Evolutionary conservation across 1,284 basidiomycete species (phyloP).

Genomic region (Takashimella tepidaria): DNA sequence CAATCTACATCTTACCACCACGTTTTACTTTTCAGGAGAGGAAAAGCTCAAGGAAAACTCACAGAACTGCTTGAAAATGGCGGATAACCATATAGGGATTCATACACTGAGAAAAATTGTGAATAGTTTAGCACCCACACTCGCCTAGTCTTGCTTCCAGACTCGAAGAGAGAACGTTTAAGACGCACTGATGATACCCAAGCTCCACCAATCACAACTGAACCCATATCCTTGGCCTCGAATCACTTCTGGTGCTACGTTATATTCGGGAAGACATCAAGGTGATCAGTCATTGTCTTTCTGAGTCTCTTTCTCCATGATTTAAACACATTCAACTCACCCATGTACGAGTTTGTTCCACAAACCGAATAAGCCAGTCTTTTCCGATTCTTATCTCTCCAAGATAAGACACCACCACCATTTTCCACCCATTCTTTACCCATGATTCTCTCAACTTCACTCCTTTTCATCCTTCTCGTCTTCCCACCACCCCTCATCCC

Average conservation of each 20-base stretch:
- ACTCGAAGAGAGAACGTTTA: too few relatives aligned
- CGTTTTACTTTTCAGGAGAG: too few relatives aligned
- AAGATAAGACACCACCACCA: constrained; percentile 48
- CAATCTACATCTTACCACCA: too few relatives aligned
- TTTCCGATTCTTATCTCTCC: constrained; percentile 86
- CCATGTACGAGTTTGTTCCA: constrained; percentile 82
- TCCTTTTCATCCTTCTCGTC: constrained; percentile 2
- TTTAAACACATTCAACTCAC: constrained; percentile 35
- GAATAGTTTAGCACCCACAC: neutral
- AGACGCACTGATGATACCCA: constrained; percentile 73
- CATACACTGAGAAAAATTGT: constrained; percentile 41
- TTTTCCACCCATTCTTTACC: constrained; percentile 1
- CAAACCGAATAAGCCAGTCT: constrained; percentile 90
- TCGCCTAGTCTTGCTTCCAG: too few relatives aligned
- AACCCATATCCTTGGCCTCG: constrained; percentile 78
- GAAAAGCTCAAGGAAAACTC: too few relatives aligned
- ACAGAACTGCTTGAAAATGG: constrained; percentile 90
- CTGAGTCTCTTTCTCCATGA: neutral
- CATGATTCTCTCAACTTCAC: constrained; percentile 4
- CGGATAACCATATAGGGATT: constrained; percentile 85
- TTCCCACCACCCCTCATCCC: neutral
- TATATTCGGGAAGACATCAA: constrained; percentile 34
- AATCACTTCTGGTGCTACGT: constrained; percentile 93
- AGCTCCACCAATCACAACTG: constrained; percentile 96
- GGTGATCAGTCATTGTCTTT: neutral